Base-by-base conservation (phyloP, 2,329 filamentous ascomycete genomes). In the Stagonosporopsis cucurbitacearum region DNA sequence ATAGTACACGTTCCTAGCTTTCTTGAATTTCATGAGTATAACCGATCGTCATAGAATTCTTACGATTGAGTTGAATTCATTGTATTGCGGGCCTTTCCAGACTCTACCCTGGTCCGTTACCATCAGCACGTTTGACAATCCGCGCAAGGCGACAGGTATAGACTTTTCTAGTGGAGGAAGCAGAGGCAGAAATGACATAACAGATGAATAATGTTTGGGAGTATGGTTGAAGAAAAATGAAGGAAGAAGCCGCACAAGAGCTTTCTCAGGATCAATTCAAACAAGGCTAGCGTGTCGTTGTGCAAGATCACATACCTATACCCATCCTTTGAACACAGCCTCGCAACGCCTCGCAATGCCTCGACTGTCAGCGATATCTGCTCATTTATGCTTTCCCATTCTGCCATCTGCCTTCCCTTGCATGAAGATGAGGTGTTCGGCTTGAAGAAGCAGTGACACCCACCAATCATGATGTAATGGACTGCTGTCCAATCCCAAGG, bases 391-490 rank as follows among this genome's bases (percentile, higher is more conserved):
- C 3, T 17, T 13, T 6, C 5, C 25, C n/a, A 53, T 17, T 42
- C 28, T 22, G 7, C 36, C 28, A 9, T 4, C 4, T 11, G 7
- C 28, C 13, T 30, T 13, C 23, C 11, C n/a, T 46, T 28, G 25
- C n/a, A 15, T 17, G 22, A 15, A 30, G 13, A 48, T 25, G 30
- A 28, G 19, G 44, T 26, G 17, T 19, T 23, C 17, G 26, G 33
- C 6, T 32, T 26, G 15, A 32, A n/a, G n/a, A 23, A 8, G 28
- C 36, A 11, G 28, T 49, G 35, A 42, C 35, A 50, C 41, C 35
- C 42, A 36, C 32, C 32, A 39, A 48, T 39, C 37, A 48, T 43
- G 42, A 56, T 43, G 53, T 51, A 39, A 51, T 48, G 13, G 7
- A 19, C 5, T 13, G 22, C n/a, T 17, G n/a, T 43, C 53, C 53